These are phyloP conservation scores for Cornus suecica DNA, from an alignment of 148 eudicot species.

Conservation along the genomic window DNA sequence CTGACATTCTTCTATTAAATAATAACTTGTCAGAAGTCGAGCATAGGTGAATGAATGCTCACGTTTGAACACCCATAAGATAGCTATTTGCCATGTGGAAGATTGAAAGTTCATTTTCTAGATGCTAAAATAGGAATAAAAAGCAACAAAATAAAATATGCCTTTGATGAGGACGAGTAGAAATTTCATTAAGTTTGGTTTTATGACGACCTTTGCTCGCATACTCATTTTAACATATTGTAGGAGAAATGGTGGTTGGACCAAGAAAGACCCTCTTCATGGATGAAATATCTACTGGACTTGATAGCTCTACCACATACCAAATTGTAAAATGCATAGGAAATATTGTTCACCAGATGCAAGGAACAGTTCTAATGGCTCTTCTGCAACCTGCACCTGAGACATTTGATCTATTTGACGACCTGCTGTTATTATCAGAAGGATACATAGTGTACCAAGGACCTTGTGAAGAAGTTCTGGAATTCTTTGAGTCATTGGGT, in stretches of 20 bases:
- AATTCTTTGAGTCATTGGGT: conserved; percentile 75
- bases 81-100: no score
- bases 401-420: conserved; percentile 83
- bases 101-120: no score
- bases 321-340: conserved; percentile 72
- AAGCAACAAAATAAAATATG: no score
- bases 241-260: conserved; percentile 94
- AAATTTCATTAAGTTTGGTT: neutral
- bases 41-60: no score
- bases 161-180: no score
- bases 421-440: conserved; percentile 63
- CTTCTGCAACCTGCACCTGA: conserved; percentile 98
- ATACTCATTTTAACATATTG: neutral
- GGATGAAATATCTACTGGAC: conserved; percentile 93
- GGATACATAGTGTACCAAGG: conserved; percentile 75
- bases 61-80: no score
- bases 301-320: conserved; percentile 85
- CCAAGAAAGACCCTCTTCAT: conserved; percentile 82
- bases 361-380: conserved; percentile 83
- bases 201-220: neutral
- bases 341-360: conserved; percentile 77
- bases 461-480: conserved; percentile 61
- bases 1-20: no score
- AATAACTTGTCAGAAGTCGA: no score
- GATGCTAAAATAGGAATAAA: no score